Conservation (phyloP, 768 basidiomycete species). For the Mycena kentingensis region DNA sequence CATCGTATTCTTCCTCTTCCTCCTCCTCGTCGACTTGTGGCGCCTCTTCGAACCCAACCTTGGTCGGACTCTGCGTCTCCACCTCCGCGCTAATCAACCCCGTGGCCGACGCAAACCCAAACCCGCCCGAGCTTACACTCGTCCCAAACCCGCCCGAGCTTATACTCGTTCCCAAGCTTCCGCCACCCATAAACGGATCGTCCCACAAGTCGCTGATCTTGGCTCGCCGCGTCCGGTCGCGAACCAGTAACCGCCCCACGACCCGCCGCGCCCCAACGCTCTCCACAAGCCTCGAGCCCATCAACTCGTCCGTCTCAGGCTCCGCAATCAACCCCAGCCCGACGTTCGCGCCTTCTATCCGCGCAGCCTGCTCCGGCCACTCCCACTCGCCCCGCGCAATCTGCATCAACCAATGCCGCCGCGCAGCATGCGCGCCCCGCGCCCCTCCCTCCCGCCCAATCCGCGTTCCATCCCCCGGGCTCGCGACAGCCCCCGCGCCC, state of each 20-base stretch:
- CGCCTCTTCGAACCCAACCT: background rate
- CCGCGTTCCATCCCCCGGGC: conserved; percentile 34
- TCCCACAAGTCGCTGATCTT: conserved; percentile 66
- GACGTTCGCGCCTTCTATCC: conserved; percentile 3
- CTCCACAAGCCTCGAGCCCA: conserved; percentile 39
- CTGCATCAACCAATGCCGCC: conserved; percentile 66
- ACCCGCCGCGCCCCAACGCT: conserved; percentile 52
- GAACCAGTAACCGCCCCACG: conserved; percentile 63
- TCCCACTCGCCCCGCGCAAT: conserved; percentile 80
- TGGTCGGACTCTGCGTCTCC: conserved; percentile 16
- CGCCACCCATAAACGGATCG: conserved; percentile 51
- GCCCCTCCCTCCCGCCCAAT: conserved; percentile 28
- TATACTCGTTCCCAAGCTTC: conserved; percentile 23
- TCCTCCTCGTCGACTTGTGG: conserved; percentile 13
- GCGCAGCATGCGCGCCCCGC: conserved; percentile 35
- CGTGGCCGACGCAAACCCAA: background rate
- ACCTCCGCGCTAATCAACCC: conserved; percentile 12
- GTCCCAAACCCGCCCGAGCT: conserved; percentile 14
- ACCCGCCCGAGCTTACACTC: background rate
- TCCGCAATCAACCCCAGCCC: conserved; percentile 3
- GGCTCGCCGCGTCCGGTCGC: conserved; percentile 68
- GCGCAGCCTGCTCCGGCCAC: conserved; percentile 54
- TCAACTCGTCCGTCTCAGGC: conserved; percentile 34
- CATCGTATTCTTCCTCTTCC: conserved; percentile 13
- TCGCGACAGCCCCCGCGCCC: conserved; percentile 40